phyloP scores from a whole-genome alignment of 495 filamentous ascomycete genomes.

The Glutinoglossum americanum region DNA sequence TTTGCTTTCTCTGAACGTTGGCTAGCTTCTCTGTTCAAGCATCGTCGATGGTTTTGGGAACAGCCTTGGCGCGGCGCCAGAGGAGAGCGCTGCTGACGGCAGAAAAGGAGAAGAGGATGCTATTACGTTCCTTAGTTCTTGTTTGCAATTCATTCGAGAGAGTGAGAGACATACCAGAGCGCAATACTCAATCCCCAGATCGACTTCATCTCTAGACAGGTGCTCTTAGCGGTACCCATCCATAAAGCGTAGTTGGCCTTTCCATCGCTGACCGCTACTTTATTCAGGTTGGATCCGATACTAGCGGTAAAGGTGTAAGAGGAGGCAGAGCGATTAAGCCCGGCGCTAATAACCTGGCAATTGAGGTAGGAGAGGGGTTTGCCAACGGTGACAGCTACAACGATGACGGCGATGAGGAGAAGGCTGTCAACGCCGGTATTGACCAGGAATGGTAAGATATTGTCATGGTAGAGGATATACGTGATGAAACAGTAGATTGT shows the following conservation, averaged over 20 bases:
- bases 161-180: slow-evolving; percentile 34
- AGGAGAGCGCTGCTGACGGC: slow-evolving; percentile 32
- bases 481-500: slow-evolving; percentile 57
- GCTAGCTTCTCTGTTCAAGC: neutral
- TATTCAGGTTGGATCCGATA: slow-evolving; percentile 20
- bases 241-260: slow-evolving; percentile 33
- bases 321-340: slow-evolving; percentile 16
- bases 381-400: slow-evolving; percentile 50
- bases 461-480: slow-evolving; percentile 53
- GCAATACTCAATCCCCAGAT: slow-evolving; percentile 80
- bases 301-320: slow-evolving; percentile 25
- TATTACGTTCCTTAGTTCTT: slow-evolving; percentile 3
- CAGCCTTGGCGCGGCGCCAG: slow-evolving; percentile 30
- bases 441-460: slow-evolving; percentile 49
- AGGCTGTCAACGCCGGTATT: slow-evolving; percentile 40
- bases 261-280: slow-evolving; percentile 18
- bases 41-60: slow-evolving; percentile 17
- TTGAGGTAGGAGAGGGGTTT: slow-evolving; percentile 62
- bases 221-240: slow-evolving; percentile 41
- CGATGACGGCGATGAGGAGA: slow-evolving; percentile 47
- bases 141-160: neutral
- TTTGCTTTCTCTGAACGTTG: neutral
- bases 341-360: slow-evolving; percentile 32
- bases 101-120: slow-evolving; percentile 52
- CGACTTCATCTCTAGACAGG: slow-evolving; percentile 71